Evolutionary conservation across 306 rosid species (phyloP), one percentile per base, ranked within the genome.

Genomic region (Medicago ruthenica): DNA sequence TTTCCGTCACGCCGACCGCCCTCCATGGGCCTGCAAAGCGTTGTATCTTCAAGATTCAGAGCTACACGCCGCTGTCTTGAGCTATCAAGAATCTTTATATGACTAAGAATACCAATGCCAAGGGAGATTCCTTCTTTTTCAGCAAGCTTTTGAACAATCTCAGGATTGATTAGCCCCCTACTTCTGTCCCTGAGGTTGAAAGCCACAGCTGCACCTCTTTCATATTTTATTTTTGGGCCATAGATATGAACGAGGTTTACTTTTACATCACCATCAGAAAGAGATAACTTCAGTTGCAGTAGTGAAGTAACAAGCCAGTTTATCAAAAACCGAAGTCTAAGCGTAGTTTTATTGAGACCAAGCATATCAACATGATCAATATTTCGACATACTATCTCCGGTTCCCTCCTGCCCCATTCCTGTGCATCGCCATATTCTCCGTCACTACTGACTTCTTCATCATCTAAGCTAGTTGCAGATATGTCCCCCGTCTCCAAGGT

Each of bases 191-290:
- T 90, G 70, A 94, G 69, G 66, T 94, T 94, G 88, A 94, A 94
- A 67, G 98, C 98, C 65, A 94, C 92, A 18, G 98, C 95, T 17
- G 97, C 97, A 67, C 98, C 98, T 71, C 98, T 86, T 82, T 94
- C 98, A 22, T 94, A 94, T 81, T 94, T 94, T 61, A 94, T 91
- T 72, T 94, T 94, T 3, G 98, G 98, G 21, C 98, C 98, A 71
- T 94, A 94, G 64, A 94, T 94, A 16, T 88, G 87, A 41, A 94
- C 93, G 48, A 94, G 96, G 76, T 72, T 87, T 37, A 64, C 51
- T 69, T 81, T 83, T 55, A 75, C 84, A 76, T 67, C 85, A 45
- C 81, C 86, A 62, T 87, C 88, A 15, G 91, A 70, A 76, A 77
- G 85, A 1, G 89, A 74, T 57, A 94, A 77, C 79, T 87, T 87